phyloP scores from a whole-genome alignment of 2,329 filamentous ascomycete species.

The Hymenoscyphus albidus region DNA sequence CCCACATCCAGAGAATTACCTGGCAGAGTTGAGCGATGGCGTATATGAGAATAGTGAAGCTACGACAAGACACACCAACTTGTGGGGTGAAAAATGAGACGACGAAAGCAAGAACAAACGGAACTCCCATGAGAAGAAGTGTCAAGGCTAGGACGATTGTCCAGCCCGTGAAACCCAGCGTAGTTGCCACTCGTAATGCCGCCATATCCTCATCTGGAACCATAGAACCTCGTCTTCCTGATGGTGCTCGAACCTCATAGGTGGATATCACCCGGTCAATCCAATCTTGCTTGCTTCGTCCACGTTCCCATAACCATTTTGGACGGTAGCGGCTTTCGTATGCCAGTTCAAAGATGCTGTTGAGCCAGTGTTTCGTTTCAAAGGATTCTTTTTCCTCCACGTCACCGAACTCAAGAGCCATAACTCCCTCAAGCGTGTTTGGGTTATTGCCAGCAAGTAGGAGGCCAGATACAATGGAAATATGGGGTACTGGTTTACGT shows the following conservation, averaged over 20 bases:
- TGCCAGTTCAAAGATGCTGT: constrained; percentile 16
- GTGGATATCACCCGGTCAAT: constrained; percentile 16
- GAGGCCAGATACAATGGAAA: constrained; percentile 20
- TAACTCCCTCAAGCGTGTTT: constrained; percentile 20
- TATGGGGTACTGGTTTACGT: constrained; percentile 14
- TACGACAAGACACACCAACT: constrained; percentile 35
- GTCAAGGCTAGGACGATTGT: constrained; percentile 19
- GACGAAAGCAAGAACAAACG: constrained; percentile 35
- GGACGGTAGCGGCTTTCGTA: constrained; percentile 21
- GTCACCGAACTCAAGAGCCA: constrained; percentile 20
- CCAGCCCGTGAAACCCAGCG: constrained; percentile 17
- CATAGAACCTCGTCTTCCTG: constrained; percentile 4
- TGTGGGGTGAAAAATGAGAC: constrained; percentile 36
- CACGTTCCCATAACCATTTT: constrained; percentile 21
- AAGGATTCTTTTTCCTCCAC: constrained; percentile 11
- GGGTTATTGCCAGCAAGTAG: constrained; percentile 25
- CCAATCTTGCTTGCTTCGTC: constrained; percentile 20
- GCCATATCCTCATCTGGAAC: constrained; percentile 18
- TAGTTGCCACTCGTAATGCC: constrained; percentile 14
- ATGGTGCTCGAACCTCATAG: constrained; percentile 13
- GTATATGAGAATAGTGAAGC: constrained; percentile 36
- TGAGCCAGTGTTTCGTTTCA: constrained; percentile 8
- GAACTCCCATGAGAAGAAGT: constrained; percentile 15
- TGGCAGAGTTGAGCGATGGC: constrained; percentile 33
- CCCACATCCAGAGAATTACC: constrained; percentile 25